These are phyloP conservation scores for Diutina mesorugosa DNA, from an alignment of 1,139 yeast genomes.

Conservation along the genomic window DNA sequence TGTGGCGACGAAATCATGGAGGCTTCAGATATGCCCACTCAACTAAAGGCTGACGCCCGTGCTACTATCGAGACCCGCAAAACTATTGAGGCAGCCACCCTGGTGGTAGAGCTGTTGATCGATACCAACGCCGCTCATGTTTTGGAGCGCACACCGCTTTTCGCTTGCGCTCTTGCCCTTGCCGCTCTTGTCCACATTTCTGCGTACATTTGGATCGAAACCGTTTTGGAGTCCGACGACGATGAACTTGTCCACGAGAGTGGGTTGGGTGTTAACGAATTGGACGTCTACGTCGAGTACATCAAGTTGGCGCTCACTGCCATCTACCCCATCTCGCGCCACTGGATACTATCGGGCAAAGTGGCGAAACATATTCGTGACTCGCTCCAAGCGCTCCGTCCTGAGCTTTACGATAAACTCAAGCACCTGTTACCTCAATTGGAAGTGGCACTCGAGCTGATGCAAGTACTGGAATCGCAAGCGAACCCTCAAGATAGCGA, in stretches of 20 bases:
- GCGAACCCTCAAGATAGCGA: background rate
- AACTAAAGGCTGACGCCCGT: conserved; percentile 15
- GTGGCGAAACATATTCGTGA: conserved; percentile 31
- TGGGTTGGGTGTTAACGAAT: conserved; percentile 11
- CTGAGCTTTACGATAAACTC: conserved; percentile 13
- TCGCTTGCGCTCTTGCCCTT: conserved; percentile 39
- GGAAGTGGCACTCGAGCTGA: background rate
- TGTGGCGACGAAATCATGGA: conserved; percentile 16
- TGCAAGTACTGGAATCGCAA: background rate
- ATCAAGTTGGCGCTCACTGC: conserved; percentile 34
- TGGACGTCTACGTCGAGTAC: conserved; percentile 31
- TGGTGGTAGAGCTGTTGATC: conserved; percentile 28
- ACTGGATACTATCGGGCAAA: conserved; percentile 36
- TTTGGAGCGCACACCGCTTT: conserved; percentile 30
- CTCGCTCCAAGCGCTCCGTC: conserved; percentile 17
- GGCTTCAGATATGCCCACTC: conserved; percentile 6
- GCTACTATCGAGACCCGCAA: conserved; percentile 36
- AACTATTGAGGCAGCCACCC: conserved; percentile 37
- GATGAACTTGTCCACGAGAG: conserved; percentile 5
- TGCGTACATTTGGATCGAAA: conserved; percentile 36
- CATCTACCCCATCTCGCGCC: conserved; percentile 30
- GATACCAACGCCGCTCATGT: conserved; percentile 32
- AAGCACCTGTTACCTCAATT: background rate
- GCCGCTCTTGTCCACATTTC: conserved; percentile 35
- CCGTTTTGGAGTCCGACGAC: conserved; percentile 8